Conservation (phyloP, 2,329 filamentous ascomycete species). For the Hypomyces perniciosus region DNA sequence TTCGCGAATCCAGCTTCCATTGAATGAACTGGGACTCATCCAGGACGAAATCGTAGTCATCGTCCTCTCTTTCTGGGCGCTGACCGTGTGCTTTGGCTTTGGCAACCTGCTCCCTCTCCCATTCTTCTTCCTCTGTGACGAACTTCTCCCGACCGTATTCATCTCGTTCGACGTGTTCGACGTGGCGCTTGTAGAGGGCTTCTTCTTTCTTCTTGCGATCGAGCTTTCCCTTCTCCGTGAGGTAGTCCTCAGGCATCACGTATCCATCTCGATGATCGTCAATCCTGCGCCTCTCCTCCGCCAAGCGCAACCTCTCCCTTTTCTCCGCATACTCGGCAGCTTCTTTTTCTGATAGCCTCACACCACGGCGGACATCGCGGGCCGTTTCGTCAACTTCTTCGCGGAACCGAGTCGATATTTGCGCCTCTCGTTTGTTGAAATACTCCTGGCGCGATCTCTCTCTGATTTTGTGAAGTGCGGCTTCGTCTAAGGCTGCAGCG, state of each 20-base stretch:
- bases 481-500: not conserved
- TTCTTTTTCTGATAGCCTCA: conserved; percentile 68
- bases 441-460: conserved; percentile 87
- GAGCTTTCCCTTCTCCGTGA: conserved; percentile 87
- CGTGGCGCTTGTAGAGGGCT: conserved; percentile 82
- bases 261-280: conserved; percentile 93
- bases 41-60: conserved; percentile 89
- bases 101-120: conserved; percentile 83
- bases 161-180: conserved; percentile 82
- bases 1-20: conserved; percentile 68
- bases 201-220: conserved; percentile 83
- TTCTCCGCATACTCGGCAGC: conserved; percentile 87
- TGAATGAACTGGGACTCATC: conserved; percentile 85
- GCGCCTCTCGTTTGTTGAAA: conserved; percentile 83
- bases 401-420: conserved; percentile 77
- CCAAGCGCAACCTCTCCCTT: conserved; percentile 70
- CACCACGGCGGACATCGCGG: conserved; percentile 71
- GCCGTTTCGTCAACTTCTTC: conserved; percentile 88
- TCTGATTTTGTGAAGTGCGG: conserved; percentile 27
- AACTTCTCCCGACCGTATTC: conserved; percentile 84
- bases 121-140: conserved; percentile 90
- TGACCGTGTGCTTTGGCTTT: conserved; percentile 85
- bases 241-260: conserved; percentile 88
- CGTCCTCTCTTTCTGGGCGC: conserved; percentile 65
- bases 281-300: conserved; percentile 78